Evolutionary conservation across 306 rosid genomes (phyloP), one percentile per base, ranked within the genome.

Genomic region (Benincasa hispida): DNA sequence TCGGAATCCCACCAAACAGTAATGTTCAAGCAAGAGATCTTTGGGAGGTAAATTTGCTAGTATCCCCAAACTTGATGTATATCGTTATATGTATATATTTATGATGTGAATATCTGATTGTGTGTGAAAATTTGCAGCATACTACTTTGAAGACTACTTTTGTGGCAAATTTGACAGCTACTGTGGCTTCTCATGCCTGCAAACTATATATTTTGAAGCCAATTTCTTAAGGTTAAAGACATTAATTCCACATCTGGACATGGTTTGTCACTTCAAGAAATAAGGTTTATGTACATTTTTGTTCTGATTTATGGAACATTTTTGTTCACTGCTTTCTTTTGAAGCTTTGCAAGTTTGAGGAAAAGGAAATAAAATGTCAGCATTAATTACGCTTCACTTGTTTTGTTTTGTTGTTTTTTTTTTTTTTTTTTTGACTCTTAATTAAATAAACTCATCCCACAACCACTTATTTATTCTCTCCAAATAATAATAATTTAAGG

Each of bases 141-240:
- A 85, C 86, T 85, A 93, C 92, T 69, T 58, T 89, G 88, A 68
- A 79, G 88, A 79, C 21, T 72, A n/a, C 1, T 15, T 88, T 91
- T 3, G 82, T 83, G 76, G 86, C 85, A 68, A 91, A 86, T 78
- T 76, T 90, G 81, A 87, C 88, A 27, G 96, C 88, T 35, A 87
- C 88, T 0, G 76, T 91, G 39, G 85, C 85, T 22, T 50, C 94
- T 35, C 98, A 90, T 53, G 76, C 88, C 0, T 93, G 96, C 84
- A 91, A 91, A 84, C 81, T 91, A 89, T 93, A 78, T 30, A 87
- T 90, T 76, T 74, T 93, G 86, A 88, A 88, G 91, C 89, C 93
- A 68, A 54, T 83, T 61, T 82, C 87, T n/a, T 93, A 83, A 76
- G 28, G 41, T 18, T 28, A 3, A 6, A 0, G 37, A 60, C 11